Evolutionary conservation across 805 yeast species (phyloP), one percentile per base, ranked within the genome.

Genomic region (Myxozyma geophila): DNA sequence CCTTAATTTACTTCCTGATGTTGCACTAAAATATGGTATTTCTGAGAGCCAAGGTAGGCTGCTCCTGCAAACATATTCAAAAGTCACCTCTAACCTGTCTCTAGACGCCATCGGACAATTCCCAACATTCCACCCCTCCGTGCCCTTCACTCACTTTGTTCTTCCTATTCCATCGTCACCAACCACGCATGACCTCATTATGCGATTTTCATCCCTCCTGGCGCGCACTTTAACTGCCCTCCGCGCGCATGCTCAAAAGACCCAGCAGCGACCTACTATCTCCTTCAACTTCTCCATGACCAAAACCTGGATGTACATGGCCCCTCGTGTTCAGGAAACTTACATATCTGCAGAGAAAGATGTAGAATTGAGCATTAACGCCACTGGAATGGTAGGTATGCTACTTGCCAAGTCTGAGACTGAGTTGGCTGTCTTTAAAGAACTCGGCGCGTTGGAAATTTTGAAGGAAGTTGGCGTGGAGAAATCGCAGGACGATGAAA

Each of bases 281-380:
- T 88, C 93, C 44, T 93, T 90, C 75, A 93, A 93, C 73, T 85
- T 92, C 41, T 77, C 91, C 50, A 84, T 93, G 82, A 91, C 96
- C 54, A 85, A 85, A 54, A 82, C 85, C 58, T 93, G 95, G 90
- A 84, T 93, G 77, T 84, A 92, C 84, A 75, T 89, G 23, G 87
- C 92, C n/a, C 98, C 99, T 17, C 83, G 98, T 71, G 79, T 87
- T 1, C 71, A 74, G 17, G 87, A 88, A 1, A 78, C 77, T 55
- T 86, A 80, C 71, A 80, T 81, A 17, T 78, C 74, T 6, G 76
- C 28, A 28, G 28, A 28, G 28, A 28, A 87, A 37, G 88, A 93
- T 62, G 82, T 92, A 69, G 47, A 43, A 6, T 6, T 43, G 47
- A 43, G 47, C 47, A 28, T 50, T 15, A 93, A 93, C 73, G 82